phyloP scores from a whole-genome alignment of 257 asterid genomes.

The Solanum chiquidenum region DNA sequence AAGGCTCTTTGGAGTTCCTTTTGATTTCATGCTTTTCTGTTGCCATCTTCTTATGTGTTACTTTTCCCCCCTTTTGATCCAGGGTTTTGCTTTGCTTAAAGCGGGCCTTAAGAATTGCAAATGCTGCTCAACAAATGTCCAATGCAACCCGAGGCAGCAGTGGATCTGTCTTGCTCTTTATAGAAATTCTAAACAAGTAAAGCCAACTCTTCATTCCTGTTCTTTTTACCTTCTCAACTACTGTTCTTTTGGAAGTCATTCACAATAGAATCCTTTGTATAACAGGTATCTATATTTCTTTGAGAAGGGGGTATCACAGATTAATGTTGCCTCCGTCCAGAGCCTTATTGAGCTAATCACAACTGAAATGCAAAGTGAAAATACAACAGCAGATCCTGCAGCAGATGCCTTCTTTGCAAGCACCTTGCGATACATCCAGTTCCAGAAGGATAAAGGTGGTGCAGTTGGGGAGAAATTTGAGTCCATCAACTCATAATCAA shows the following conservation, averaged over 20 bases:
- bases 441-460: constrained; percentile 97
- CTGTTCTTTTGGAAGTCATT: neutral
- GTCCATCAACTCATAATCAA: constrained; percentile 41
- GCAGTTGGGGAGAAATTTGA: constrained; percentile 78
- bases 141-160: constrained; percentile 83
- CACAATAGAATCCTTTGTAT: neutral
- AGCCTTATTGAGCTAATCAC: constrained; percentile 77
- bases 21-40: neutral
- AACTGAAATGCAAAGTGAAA: constrained; percentile 63
- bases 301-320: constrained; percentile 80
- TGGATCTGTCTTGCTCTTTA: constrained; percentile 68
- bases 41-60: neutral
- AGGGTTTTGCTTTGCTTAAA: constrained; percentile 97
- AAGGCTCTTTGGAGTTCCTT: neutral
- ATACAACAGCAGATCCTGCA: constrained; percentile 46
- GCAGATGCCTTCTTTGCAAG: constrained; percentile 87
- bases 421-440: constrained; percentile 74
- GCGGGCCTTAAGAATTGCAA: constrained; percentile 93
- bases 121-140: constrained; percentile 97
- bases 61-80: neutral
- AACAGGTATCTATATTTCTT: constrained; percentile 94
- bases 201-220: neutral
- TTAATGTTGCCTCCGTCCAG: constrained; percentile 70
- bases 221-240: neutral
- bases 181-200: constrained; percentile 94